Evolutionary conservation across 2,329 filamentous ascomycete species (phyloP), one percentile per base, ranked within the genome.

Genomic region (Trichoderma endophyticum): DNA sequence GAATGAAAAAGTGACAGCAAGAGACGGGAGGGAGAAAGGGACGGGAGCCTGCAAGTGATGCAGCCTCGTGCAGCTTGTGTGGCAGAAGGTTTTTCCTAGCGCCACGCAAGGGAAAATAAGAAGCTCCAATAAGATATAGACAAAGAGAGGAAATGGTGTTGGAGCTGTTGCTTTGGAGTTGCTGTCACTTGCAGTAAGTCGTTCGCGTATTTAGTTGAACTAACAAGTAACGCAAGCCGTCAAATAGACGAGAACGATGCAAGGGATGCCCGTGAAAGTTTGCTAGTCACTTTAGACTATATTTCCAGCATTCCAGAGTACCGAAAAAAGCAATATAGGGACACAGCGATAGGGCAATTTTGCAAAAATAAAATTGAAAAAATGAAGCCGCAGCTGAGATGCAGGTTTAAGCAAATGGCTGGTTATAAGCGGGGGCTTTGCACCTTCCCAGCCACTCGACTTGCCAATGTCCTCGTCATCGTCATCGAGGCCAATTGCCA

Each of bases 391-490:
- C 48, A 67, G 63, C 63, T 57, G 48, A 48, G 66, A 61, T n/a
- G 64, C 51, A 43, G 32, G 51, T 43, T 43, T 61, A 48, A 70
- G 43, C 57, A 70, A 70, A 70, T 62, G 66, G 66, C 57, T 62
- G 66, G 66, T 48, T 43, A 61, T 60, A 48, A 69, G 65, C 54
- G 65, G 56, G 57, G 57, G 39, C 66, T 51, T 61, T 62, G 66
- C 66, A 62, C 56, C 57, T 70, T 70, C 66, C 66, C 66, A 70
- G 66, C 66, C 66, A 61, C 66, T 62, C 57, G 34, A 70, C 34
- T 62, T 62, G 39, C 36, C 57, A 36, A 34, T 60, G 57, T 60
- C 28, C 57, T 36, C 66, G 57, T 70, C 57, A 18, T 70, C 56
- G 66, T 70, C 66, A 70, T 68, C 65, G 36, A 59, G 65, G 65